Base-by-base conservation (phyloP, 2,329 filamentous ascomycete genomes). In the Penicillium rolfsii region DNA sequence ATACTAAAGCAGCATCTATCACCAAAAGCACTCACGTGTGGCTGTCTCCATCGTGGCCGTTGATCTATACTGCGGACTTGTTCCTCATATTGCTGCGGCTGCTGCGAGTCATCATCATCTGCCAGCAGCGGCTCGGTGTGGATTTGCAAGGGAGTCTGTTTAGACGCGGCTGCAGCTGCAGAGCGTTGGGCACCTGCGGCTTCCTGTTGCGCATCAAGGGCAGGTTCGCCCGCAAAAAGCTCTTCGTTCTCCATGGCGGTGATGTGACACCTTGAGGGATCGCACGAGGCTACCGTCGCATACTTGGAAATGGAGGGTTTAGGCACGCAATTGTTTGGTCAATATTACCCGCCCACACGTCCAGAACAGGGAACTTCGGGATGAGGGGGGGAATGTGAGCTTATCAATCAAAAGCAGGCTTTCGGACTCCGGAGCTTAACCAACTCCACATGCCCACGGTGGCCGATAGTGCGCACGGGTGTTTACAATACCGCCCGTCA, bases 21-120 rank as follows among this genome's bases (percentile, higher is more conserved):
- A 52, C 38, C 52, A 36, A 36, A 38, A 16, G 49, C 56, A 69
- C 79, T 72, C 75, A 84, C 83, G 63, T 80, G 84, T 52, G 83
- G 80, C 61, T 69, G 77, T 67, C 81, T 83, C 79, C 81, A 84
- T 79, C 77, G 81, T 54, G 80, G 77, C 5, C 61, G 46, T 52
- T 54, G 33, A 24, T 65, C 58, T 33, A 48, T 41, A 16, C 60
- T 52, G 30, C 54, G 30, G 12, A 41, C 38, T 45, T 22, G 56
- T 30, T 30, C 64, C 41, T 54, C 64, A 22, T 57, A 52, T 19
- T 56, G 52, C 30, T 55, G 55, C 22, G 55, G 46, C 35, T 59
- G 54, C 28, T 52, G 41, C 28, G 41, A 33, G 5, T 46, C 40
- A 24, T 58, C 59, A n/a, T 67, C 54, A 35, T 62, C 56, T 40